phyloP scores from a whole-genome alignment of 116 monocot species.

The Zostera marina region DNA sequence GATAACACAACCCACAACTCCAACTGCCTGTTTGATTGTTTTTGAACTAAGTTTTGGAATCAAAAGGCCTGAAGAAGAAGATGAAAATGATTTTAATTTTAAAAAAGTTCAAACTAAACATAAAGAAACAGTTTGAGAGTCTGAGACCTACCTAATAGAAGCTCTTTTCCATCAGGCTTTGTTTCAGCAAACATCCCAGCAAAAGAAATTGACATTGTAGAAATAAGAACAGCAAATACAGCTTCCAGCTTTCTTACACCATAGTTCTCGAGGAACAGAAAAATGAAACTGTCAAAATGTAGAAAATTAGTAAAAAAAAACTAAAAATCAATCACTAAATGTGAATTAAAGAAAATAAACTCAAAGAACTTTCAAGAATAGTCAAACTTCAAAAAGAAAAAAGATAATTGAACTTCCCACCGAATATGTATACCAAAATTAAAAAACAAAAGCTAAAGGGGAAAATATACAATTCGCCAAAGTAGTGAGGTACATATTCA shows the following conservation, averaged over 20 bases:
- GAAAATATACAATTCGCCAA: too few species aligned
- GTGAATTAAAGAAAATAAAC: background rate
- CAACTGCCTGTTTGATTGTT: conserved; percentile 81
- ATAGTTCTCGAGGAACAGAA: conserved; percentile 86
- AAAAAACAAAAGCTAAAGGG: too few species aligned
- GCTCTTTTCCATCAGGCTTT: conserved; percentile 64
- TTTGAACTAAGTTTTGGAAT: conserved; percentile 75
- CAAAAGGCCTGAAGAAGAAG: conserved; percentile 33
- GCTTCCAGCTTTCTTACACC: conserved; percentile 90
- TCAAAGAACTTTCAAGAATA: background rate
- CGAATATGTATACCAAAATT: too few species aligned
- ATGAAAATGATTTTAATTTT: background rate
- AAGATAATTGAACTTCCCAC: too few species aligned
- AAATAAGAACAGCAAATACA: conserved; percentile 69
- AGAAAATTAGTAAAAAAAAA: conserved; percentile 2
- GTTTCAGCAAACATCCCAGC: conserved; percentile 86
- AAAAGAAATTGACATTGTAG: conserved; percentile 72
- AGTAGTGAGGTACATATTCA: background rate
- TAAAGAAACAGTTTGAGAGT: background rate
- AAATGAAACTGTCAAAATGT: conserved; percentile 54
- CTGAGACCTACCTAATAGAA: conserved; percentile 39
- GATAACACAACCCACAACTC: conserved; percentile 84
- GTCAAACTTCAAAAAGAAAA: too few species aligned
- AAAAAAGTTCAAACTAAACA: background rate
- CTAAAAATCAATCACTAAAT: background rate